Base-by-base conservation (phyloP, 2,329 filamentous ascomycete genomes). In the Elsinoe batatas region DNA sequence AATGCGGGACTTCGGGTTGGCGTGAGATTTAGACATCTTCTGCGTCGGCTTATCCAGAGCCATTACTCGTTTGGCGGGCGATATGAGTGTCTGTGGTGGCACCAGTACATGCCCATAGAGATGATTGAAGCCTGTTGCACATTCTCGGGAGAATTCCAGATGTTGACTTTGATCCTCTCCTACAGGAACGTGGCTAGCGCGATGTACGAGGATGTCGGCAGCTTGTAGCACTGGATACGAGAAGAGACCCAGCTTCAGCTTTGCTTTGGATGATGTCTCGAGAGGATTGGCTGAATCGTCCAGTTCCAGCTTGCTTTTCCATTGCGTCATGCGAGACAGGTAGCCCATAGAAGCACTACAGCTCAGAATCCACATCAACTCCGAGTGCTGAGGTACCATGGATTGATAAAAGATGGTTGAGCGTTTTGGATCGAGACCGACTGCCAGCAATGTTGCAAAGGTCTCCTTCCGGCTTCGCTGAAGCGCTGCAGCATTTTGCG, bases 241-340 rank as follows among this genome's bases (percentile, higher is more conserved):
- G 68, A 97, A 95, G 3, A 98, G 77, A 13, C 93, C 91, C 3
- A 96, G 80, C 69, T 93, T 94, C 58, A 95, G 77, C 51, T 78
- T 65, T 5, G 77, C 78, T 12, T 76, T 74, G 38, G 78, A 72
- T 3, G 65, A 62, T 13, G 64, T 50, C 53, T 86, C 81, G 4
- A 87, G 69, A 1, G 80, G 70, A 6, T 75, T 78, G 2, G 79
- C 75, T 57, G 82, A 74, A 17, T 84, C 75, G 8, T 79, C 71
- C 17, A 90, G 69, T 17, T 82, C 76, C 15, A 93, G 72, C 69
- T 94, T 95, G 69, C 81, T 88, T 86, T 98, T 98, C 91, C 93
- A 98, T 71, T 97, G 93, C 26, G 93, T 97, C 93, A 98, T 98
- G n/a, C 93, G 79, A 8, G 86, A 86, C n/a, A 98, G 75, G 71